phyloP scores from a whole-genome alignment of 208 protist genomes.

The Endotrypanum monterogeii region DNA sequence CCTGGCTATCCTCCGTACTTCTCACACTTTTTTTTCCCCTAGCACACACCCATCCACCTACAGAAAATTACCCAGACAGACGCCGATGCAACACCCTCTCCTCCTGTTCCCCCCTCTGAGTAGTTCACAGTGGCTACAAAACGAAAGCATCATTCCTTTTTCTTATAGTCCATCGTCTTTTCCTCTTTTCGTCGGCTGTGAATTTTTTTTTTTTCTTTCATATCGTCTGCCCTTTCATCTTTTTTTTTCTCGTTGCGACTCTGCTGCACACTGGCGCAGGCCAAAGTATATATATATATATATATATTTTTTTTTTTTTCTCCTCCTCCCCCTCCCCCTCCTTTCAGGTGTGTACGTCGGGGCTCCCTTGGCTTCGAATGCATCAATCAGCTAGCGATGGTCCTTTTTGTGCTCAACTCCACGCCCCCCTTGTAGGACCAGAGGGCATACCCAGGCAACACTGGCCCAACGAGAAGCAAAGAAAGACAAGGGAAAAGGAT shows the following conservation, averaged over 20 bases:
- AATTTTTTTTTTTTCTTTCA: no score
- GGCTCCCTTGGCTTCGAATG: not conserved
- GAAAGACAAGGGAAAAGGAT: not conserved
- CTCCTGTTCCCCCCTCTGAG: no score
- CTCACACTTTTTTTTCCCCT: not conserved
- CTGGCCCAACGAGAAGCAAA: not conserved
- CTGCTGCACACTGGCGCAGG: no score
- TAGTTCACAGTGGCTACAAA: not conserved
- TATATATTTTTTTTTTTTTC: no score
- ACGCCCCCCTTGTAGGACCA: no score
- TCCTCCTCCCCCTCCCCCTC: not conserved
- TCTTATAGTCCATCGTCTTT: not conserved
- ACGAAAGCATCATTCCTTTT: not conserved
- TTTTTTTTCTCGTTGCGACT: no score
- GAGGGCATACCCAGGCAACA: not conserved
- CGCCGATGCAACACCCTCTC: no score
- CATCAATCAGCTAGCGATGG: not conserved
- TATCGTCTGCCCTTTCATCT: not conserved
- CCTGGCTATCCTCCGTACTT: not conserved
- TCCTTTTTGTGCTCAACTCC: not conserved
- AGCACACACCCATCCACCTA: no score
- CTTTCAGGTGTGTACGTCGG: not conserved
- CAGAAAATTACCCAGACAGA: not conserved
- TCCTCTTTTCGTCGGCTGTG: no score
- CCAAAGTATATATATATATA: no score